Evolutionary conservation across 2,329 filamentous ascomycete species (phyloP).

Genomic region (Monosporascus sp.): DNA sequence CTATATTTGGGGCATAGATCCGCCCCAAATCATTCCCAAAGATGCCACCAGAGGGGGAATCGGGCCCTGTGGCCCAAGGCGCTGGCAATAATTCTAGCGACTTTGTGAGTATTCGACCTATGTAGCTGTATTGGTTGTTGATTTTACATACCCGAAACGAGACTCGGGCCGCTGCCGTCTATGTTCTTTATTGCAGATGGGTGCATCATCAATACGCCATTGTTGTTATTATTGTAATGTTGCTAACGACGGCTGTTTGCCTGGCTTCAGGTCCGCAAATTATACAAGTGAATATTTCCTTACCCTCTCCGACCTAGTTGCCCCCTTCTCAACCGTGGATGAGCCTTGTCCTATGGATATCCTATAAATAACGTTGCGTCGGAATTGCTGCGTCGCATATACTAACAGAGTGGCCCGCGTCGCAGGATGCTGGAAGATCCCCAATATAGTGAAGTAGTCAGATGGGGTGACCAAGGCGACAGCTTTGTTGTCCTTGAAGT

Average conservation of each 20-base stretch:
- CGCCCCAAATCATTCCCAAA: constrained; percentile 12
- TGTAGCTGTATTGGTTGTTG: constrained; percentile 3
- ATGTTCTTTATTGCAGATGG: constrained; percentile 13
- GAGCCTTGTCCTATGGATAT: background rate
- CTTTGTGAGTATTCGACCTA: constrained; percentile 63
- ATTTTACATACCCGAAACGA: constrained; percentile 1
- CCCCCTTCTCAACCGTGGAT: constrained; percentile 5
- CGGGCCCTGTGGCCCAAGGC: constrained; percentile 33
- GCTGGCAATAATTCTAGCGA: constrained; percentile 80
- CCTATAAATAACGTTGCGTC: background rate
- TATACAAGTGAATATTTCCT: constrained; percentile 75
- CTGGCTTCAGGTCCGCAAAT: constrained; percentile 75
- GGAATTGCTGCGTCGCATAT: constrained; percentile 5
- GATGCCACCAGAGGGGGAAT: constrained; percentile 33
- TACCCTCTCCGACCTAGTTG: constrained; percentile 1
- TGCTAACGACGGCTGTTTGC: constrained; percentile 20
- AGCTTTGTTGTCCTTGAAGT: constrained; percentile 98
- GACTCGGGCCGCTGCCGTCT: constrained; percentile 1
- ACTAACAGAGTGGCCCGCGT: constrained; percentile 26
- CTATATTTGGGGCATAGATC: background rate
- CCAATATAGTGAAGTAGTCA: constrained; percentile 83
- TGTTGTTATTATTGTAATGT: constrained; percentile 3
- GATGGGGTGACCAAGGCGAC: constrained; percentile 92
- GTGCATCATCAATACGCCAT: constrained; percentile 16
- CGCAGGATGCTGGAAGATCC: constrained; percentile 92